phyloP scores from a whole-genome alignment of 331 rosid species.

The Acacia concinna region DNA sequence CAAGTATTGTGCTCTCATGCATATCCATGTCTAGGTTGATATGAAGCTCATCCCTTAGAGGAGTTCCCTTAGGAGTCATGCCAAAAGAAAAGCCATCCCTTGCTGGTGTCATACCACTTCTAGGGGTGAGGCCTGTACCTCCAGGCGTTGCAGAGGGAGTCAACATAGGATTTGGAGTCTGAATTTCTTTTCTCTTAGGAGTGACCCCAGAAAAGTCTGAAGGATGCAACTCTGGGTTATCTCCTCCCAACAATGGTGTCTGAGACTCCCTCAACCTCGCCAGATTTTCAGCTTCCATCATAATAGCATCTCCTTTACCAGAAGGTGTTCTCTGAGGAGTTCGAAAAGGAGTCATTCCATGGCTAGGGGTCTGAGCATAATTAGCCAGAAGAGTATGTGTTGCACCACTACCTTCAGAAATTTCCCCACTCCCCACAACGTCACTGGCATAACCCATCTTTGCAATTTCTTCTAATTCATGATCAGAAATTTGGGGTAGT shows the following conservation, averaged over 20 bases:
- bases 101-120: conserved; percentile 82
- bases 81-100: conserved; percentile 81
- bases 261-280: conserved; percentile 97
- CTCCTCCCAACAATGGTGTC: conserved; percentile 93
- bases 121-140: conserved; percentile 70
- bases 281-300: conserved; percentile 97
- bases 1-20: conserved; percentile 68
- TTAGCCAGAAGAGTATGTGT: conserved; percentile 91
- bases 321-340: conserved; percentile 96
- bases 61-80: conserved; percentile 86
- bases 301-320: conserved; percentile 89
- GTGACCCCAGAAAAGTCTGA: conserved; percentile 98
- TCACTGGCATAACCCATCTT: conserved; percentile 96
- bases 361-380: conserved; percentile 80
- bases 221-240: conserved; percentile 92
- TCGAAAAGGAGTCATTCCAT: conserved; percentile 75
- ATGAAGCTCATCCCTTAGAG: conserved; percentile 85
- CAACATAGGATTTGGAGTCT: conserved; percentile 81
- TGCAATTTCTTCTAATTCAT: conserved; percentile 91
- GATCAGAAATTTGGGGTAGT: conserved; percentile 92
- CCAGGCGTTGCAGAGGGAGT: conserved; percentile 95
- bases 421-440: conserved; percentile 72
- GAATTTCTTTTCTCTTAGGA: conserved; percentile 79
- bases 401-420: conserved; percentile 76
- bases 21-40: conserved; percentile 78